These are phyloP conservation scores for Apophysomyces elegans DNA, from an alignment of 371 early-diverging fungal genomes.

Conservation along the genomic window DNA sequence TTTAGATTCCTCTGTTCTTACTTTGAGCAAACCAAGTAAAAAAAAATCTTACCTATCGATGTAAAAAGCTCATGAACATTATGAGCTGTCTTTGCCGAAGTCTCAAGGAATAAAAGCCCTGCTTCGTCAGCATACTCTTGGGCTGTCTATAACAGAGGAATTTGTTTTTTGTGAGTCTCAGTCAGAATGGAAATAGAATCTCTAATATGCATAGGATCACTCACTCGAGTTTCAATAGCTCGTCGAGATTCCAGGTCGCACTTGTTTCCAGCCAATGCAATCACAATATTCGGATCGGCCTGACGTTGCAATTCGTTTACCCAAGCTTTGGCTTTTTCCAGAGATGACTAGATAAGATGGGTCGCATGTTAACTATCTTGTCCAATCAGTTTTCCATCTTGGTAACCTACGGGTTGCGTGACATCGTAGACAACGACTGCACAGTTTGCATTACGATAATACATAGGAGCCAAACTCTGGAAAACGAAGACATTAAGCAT, in stretches of 20 bases:
- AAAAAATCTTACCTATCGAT: conserved; percentile 69
- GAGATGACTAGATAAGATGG: conserved; percentile 66
- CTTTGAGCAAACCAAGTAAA: background rate
- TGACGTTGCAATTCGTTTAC: conserved; percentile 96
- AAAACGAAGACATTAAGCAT: background rate
- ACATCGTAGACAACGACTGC: conserved; percentile 98
- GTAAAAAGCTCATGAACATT: conserved; percentile 85
- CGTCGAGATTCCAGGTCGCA: conserved; percentile 82
- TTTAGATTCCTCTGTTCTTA: background rate
- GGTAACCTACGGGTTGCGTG: conserved; percentile 77
- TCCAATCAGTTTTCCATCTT: conserved; percentile 1
- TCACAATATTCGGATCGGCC: conserved; percentile 95
- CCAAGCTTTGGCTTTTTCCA: conserved; percentile 98
- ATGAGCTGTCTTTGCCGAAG: conserved; percentile 86
- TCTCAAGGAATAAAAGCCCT: conserved; percentile 82
- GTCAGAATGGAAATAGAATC: background rate
- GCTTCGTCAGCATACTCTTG: conserved; percentile 72
- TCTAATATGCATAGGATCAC: background rate
- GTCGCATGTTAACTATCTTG: background rate
- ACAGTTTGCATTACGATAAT: conserved; percentile 97
- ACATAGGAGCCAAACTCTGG: conserved; percentile 98
- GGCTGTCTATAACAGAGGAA: background rate
- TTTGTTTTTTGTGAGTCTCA: background rate
- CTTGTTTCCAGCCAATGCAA: conserved; percentile 97
- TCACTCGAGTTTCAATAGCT: conserved; percentile 70